A percentile compares a stretch with the other conserved stretches of the same genome.
These are phyloP conservation scores for Fraxinus greggii DNA, from an alignment of 305 asterid species.

Conservation along the genomic window DNA sequence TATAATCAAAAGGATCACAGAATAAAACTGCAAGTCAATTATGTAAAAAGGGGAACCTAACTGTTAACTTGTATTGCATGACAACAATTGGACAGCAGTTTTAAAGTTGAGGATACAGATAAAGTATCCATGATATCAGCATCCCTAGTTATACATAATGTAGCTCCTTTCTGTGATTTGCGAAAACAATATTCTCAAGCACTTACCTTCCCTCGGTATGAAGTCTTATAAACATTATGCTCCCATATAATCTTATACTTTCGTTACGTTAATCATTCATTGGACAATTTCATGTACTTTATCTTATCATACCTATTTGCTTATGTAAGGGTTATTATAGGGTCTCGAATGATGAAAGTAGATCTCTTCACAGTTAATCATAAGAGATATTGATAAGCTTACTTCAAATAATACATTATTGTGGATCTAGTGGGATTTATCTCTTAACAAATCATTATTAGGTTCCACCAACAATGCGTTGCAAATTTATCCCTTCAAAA, in stretches of 20 bases:
- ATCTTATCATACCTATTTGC: background rate
- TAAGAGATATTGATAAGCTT: background rate
- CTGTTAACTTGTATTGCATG: background rate
- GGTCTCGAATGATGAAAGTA: background rate
- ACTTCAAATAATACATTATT: background rate
- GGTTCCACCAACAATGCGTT: background rate
- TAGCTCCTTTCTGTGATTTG: background rate
- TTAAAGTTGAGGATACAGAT: background rate
- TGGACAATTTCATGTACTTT: background rate
- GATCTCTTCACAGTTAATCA: background rate
- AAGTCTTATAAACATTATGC: background rate
- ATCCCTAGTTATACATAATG: background rate
- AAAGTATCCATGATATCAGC: background rate
- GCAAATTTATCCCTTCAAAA: background rate
- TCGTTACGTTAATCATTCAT: background rate
- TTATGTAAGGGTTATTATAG: background rate
- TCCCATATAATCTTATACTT: background rate
- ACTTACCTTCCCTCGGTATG: background rate
- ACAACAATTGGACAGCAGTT: background rate
- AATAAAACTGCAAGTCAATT: background rate
- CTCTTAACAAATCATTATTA: background rate
- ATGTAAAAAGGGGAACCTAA: background rate
- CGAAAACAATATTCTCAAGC: background rate
- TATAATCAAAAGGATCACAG: background rate
- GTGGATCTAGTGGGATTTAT: background rate